Conservation (phyloP, 1,139 yeast species). For the Pichia sp. region DNA sequence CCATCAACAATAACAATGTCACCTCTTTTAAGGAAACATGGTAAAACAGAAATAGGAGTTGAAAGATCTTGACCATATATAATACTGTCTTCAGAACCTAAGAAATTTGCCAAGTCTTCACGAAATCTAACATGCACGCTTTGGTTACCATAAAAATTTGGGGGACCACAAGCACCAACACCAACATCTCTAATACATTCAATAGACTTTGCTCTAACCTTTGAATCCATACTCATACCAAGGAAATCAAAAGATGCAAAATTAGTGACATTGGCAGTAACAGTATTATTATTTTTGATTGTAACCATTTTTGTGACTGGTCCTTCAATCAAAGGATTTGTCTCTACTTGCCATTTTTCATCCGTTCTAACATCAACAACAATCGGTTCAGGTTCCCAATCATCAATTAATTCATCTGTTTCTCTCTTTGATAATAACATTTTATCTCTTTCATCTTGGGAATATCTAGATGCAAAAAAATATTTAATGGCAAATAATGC, state of each 20-base stretch:
- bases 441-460: slow-evolving; percentile 67
- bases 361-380: slow-evolving; percentile 46
- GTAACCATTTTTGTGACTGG: slow-evolving; percentile 38
- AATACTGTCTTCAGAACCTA: slow-evolving; percentile 73
- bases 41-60: slow-evolving; percentile 92
- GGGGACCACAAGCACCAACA: slow-evolving; percentile 98
- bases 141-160: slow-evolving; percentile 94
- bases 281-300: slow-evolving; percentile 12
- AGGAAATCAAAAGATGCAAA: slow-evolving; percentile 61
- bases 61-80: slow-evolving; percentile 91
- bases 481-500: slow-evolving; percentile 82
- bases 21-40: slow-evolving; percentile 93
- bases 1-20: slow-evolving; percentile 87
- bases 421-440: slow-evolving; percentile 61
- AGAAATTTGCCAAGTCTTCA: slow-evolving; percentile 63
- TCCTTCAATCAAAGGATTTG: slow-evolving; percentile 60
- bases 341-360: slow-evolving; percentile 57
- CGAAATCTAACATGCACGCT: slow-evolving; percentile 84
- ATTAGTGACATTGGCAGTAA: slow-evolving; percentile 41
- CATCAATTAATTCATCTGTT: slow-evolving; percentile 75
- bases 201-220: slow-evolving; percentile 51
- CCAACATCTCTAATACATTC: slow-evolving; percentile 64
- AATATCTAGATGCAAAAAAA: slow-evolving; percentile 74
- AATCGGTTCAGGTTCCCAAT: slow-evolving; percentile 88
- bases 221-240: slow-evolving; percentile 44